A percentile compares a stretch with the other conserved stretches of the same genome.
Conservation (phyloP, 768 basidiomycete species). For the Rubroboletus satanas region DNA sequence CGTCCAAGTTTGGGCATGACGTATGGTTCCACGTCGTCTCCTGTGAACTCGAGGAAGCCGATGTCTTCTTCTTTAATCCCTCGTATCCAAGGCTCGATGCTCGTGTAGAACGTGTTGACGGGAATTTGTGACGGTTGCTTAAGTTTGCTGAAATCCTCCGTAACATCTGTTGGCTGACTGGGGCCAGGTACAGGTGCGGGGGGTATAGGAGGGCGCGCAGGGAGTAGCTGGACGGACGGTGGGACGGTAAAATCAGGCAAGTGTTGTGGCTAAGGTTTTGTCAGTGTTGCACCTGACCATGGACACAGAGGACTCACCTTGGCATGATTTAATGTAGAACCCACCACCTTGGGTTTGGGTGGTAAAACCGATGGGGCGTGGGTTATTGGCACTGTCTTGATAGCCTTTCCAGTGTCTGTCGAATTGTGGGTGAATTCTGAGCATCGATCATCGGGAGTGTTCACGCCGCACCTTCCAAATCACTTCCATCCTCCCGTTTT, state of each 20-base stretch:
- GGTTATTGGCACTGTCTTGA: conserved; percentile 57
- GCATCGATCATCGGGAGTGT: background rate
- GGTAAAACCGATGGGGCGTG: conserved; percentile 37
- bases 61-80: conserved; percentile 92
- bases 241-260: conserved; percentile 67
- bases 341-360: conserved; percentile 55
- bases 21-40: conserved; percentile 87
- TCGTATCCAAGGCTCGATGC: conserved; percentile 87
- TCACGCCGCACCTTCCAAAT: conserved; percentile 54
- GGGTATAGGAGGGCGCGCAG: conserved; percentile 58
- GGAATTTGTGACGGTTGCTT: conserved; percentile 71
- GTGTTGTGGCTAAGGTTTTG: conserved; percentile 21
- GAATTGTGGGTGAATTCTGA: conserved; percentile 6
- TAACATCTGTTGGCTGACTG: conserved; percentile 77
- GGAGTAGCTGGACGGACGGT: conserved; percentile 45
- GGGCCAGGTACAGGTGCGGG: conserved; percentile 72
- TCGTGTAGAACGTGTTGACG: conserved; percentile 78
- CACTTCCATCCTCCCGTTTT: conserved; percentile 76
- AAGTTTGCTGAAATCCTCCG: conserved; percentile 82
- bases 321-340: conserved; percentile 39
- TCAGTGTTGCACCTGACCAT: conserved; percentile 9
- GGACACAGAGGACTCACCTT: conserved; percentile 43
- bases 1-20: conserved; percentile 79
- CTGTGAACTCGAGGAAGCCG: conserved; percentile 86
- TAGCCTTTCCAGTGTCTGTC: conserved; percentile 49